These are phyloP conservation scores for Trebouxia sp. DNA, from an alignment of 139 green algal genomes.

Conservation along the genomic window DNA sequence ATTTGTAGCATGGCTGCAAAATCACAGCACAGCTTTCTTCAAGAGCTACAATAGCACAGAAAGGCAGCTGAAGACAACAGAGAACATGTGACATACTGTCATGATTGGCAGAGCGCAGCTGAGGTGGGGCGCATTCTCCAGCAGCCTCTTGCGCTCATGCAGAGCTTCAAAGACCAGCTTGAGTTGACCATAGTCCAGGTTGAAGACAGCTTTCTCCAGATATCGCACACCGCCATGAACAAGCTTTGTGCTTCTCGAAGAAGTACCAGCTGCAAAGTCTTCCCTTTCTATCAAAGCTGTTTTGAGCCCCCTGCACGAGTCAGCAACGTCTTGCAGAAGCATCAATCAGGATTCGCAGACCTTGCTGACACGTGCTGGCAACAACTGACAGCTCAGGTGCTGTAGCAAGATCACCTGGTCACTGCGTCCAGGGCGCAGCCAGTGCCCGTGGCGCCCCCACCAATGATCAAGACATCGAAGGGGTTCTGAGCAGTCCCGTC, in stretches of 20 bases:
- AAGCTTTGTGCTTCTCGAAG: constrained; percentile 93
- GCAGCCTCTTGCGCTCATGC: constrained; percentile 81
- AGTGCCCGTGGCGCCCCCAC: constrained; percentile 93
- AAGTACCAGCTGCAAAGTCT: constrained; percentile 93
- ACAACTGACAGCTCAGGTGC: neutral
- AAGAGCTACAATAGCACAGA: neutral
- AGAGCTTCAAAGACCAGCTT: constrained; percentile 94
- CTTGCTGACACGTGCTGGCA: no score
- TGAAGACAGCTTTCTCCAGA: constrained; percentile 80
- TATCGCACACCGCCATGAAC: constrained; percentile 97
- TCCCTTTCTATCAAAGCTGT: constrained; percentile 90
- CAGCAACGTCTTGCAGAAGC: no score
- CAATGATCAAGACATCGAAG: constrained; percentile 91
- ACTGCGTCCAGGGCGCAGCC: constrained; percentile 91
- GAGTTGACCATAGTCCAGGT: constrained; percentile 84
- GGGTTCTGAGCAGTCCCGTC: constrained; percentile 48
- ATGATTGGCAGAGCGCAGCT: constrained; percentile 81
- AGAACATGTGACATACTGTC: constrained; percentile 53
- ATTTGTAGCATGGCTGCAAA: constrained; percentile 94
- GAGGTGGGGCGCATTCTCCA: constrained; percentile 88
- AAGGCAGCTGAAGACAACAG: neutral
- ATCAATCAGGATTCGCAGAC: no score
- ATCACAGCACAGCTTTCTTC: neutral
- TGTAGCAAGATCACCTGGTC: constrained; percentile 60
- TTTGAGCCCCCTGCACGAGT: constrained; percentile 54